A percentile compares a stretch with the other conserved stretches of the same genome.
Evolutionary conservation across 805 yeast genomes (phyloP).

Genomic region (Saccharomycopsis guyanensis): DNA sequence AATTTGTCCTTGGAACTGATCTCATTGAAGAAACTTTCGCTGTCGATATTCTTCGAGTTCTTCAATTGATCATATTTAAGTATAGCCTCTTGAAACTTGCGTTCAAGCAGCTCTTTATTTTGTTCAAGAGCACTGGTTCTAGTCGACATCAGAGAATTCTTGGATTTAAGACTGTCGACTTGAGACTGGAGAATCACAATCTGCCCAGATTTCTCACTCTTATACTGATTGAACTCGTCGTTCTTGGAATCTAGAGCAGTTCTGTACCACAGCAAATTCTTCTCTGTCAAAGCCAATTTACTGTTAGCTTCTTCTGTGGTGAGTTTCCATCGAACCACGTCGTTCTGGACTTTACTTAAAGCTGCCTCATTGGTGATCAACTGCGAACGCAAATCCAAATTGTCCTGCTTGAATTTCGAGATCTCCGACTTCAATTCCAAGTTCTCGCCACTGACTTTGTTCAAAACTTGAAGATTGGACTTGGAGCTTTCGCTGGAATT

Average conservation of each 20-base stretch:
- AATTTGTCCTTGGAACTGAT: slow-evolving; percentile 55
- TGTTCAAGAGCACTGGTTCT: slow-evolving; percentile 8
- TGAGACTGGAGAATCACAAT: slow-evolving; percentile 1
- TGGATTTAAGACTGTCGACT: not conserved
- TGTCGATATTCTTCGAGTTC: slow-evolving; percentile 34
- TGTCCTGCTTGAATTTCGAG: slow-evolving; percentile 25
- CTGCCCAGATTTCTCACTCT: slow-evolving; percentile 2
- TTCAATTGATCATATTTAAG: slow-evolving; percentile 40
- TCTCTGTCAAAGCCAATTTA: slow-evolving; percentile 27
- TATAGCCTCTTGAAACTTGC: slow-evolving; percentile 36
- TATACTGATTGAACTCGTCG: slow-evolving; percentile 28
- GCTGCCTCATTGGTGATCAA: slow-evolving; percentile 7
- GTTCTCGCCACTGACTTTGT: slow-evolving; percentile 34
- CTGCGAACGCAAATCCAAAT: slow-evolving; percentile 5
- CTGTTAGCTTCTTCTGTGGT: slow-evolving; percentile 25
- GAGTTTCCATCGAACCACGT: slow-evolving; percentile 24
- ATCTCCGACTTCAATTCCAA: slow-evolving; percentile 29
- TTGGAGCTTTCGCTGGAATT: slow-evolving; percentile 31
- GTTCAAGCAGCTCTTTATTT: slow-evolving; percentile 27
- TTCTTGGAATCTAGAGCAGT: slow-evolving; percentile 25
- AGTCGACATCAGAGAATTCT: slow-evolving; percentile 26
- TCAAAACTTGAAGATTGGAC: slow-evolving; percentile 34
- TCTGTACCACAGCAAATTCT: slow-evolving; percentile 28
- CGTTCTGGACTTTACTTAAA: slow-evolving; percentile 6
- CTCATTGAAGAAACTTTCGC: slow-evolving; percentile 48